Conservation (phyloP, 768 basidiomycete genomes). For the Russula sp. region DNA sequence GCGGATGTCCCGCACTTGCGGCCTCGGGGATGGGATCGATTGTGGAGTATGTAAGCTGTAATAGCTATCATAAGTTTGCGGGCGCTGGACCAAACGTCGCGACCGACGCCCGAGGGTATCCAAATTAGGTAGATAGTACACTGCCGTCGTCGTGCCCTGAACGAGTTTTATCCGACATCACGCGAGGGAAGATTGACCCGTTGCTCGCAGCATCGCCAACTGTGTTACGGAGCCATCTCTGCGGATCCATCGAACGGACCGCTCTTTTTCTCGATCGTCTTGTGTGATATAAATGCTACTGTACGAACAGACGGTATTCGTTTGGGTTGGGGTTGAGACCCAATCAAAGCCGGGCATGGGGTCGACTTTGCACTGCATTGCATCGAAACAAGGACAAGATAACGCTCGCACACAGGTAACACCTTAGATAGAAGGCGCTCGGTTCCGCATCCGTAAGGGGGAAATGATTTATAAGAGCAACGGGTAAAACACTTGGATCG, state of each 20-base stretch:
- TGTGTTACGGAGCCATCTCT: not conserved
- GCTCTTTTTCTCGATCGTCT: constrained; percentile 5
- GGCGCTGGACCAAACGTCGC: constrained; percentile 2
- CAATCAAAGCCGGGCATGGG: not conserved
- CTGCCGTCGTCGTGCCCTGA: not conserved
- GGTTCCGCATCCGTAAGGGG: not conserved
- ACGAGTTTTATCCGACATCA: constrained; percentile 9
- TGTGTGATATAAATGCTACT: not conserved
- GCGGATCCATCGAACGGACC: constrained; percentile 6
- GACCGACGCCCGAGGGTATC: constrained; percentile 2
- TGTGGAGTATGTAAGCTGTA: not conserved
- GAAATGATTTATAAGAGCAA: not conserved
- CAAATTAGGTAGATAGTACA: not conserved
- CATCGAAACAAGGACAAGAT: not conserved
- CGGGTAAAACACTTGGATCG: not conserved
- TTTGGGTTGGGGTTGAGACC: not conserved
- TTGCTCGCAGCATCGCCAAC: not conserved
- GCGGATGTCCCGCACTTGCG: constrained; percentile 5
- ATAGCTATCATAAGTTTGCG: not conserved
- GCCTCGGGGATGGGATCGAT: not conserved
- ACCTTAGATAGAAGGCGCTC: not conserved
- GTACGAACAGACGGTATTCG: not conserved
- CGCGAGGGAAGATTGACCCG: not conserved
- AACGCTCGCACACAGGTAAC: not conserved
- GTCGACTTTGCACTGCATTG: not conserved